Conservation (phyloP, 2,329 filamentous ascomycete genomes). For the Trichoderma afroharzianum region DNA sequence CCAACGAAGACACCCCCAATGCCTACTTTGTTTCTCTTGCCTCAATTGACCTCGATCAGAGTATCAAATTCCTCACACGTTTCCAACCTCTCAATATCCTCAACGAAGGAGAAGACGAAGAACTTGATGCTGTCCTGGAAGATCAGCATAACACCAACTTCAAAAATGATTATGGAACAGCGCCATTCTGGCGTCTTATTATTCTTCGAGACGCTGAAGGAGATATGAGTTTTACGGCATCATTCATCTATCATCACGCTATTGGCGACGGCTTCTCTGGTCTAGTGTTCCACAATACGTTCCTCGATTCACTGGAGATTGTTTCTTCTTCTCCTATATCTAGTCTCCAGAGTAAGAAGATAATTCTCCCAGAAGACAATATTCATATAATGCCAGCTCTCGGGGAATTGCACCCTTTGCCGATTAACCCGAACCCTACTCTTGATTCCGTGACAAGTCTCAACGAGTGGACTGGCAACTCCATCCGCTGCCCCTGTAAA, state of each 20-base stretch:
- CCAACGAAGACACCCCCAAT: neutral
- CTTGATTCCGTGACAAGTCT: neutral
- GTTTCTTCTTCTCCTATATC: neutral
- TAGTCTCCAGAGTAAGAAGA: neutral
- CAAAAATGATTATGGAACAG: neutral
- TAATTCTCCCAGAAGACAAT: neutral
- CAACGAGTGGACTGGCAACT: neutral
- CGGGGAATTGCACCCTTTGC: neutral
- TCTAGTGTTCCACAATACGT: constrained; percentile 41
- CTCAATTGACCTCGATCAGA: neutral
- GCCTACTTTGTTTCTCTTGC: neutral
- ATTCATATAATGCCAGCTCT: neutral
- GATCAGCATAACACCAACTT: neutral
- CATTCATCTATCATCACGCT: constrained; percentile 46
- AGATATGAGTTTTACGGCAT: constrained; percentile 36
- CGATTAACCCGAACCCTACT: neutral
- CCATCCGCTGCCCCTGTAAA: neutral
- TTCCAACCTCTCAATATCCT: neutral
- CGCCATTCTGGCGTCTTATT: neutral
- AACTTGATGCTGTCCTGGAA: neutral
- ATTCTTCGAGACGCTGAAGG: constrained; percentile 26
- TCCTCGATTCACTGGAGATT: constrained; percentile 35
- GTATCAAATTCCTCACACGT: neutral
- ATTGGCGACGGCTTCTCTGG: constrained; percentile 45
- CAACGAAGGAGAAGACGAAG: neutral